Evolutionary conservation across 1,284 basidiomycete genomes (phyloP).

Genomic region (Melampsora americana): DNA sequence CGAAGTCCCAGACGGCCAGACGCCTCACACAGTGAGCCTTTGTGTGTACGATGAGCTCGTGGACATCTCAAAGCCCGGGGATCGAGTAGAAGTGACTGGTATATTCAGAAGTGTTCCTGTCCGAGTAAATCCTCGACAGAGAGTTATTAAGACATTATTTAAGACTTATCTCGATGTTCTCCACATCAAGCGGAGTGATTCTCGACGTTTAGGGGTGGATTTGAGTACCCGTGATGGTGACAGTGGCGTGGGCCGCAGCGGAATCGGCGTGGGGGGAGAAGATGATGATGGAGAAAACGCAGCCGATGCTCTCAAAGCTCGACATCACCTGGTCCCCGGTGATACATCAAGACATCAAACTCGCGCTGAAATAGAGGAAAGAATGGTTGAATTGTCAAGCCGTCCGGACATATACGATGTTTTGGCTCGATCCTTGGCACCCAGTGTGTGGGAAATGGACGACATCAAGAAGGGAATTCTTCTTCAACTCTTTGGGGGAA

Average conservation of each 20-base stretch:
- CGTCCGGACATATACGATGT: constrained; percentile 82
- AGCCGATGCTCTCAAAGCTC: not conserved
- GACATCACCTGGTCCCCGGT: constrained; percentile 5
- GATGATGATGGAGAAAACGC: constrained; percentile 61
- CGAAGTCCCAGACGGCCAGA: constrained; percentile 94
- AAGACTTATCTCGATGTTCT: constrained; percentile 96
- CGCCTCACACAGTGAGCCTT: constrained; percentile 91
- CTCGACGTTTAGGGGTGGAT: constrained; percentile 72
- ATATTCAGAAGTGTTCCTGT: constrained; percentile 93
- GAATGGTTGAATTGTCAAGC: constrained; percentile 67
- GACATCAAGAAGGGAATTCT: constrained; percentile 98
- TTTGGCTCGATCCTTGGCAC: constrained; percentile 79
- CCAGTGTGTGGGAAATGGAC: constrained; percentile 96
- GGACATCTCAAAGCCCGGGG: constrained; percentile 89
- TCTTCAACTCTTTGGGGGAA: constrained; percentile 92
- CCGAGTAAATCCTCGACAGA: constrained; percentile 83
- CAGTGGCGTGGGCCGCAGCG: constrained; percentile 59
- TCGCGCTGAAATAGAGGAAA: constrained; percentile 59
- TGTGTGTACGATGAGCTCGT: constrained; percentile 97
- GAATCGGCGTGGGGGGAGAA: constrained; percentile 49
- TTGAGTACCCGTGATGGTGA: constrained; percentile 66
- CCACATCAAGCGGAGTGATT: constrained; percentile 75
- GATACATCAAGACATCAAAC: constrained; percentile 56
- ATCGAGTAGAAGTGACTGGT: constrained; percentile 83
- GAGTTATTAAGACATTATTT: constrained; percentile 90